Base-by-base conservation (phyloP, 2,329 filamentous ascomycete species). In the Coniochaeta ligniaria region DNA sequence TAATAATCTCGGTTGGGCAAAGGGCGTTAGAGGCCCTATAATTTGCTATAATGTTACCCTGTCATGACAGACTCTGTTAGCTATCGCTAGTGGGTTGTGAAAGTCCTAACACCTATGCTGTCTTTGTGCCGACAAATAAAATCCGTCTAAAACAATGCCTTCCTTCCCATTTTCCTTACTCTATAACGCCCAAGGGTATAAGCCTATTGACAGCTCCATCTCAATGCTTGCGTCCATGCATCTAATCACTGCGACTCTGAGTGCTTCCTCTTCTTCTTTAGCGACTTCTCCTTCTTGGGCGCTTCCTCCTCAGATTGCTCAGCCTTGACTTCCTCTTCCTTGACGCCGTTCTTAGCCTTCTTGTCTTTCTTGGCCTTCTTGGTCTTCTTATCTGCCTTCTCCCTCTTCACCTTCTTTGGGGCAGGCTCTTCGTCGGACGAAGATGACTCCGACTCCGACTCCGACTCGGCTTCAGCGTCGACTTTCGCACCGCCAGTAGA, bases 401-500 rank as follows among this genome's bases (percentile, higher is more conserved):
- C 20, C 12, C 11, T 22, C 43, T 47, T 47, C 43, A 47, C 43
- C 58, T 67, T 61, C 58, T 65, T 66, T 17, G 60, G 61, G 28
- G 43, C 60, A 28, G 60, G 45, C 50, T 61, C 63, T 2, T 66
- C 61, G 26, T 66, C 65, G 60, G 65, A 66, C 12, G 62, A 62
- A 50, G 33, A 57, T 17, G 41, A 43, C 50, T 62, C 61, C 14
- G 58, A 28, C 16, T 57, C 54, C 59, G 59, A 28, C 52, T 57
- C 60, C 43, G 36, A 31, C 28, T 59, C 61, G 58, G 67, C 66
- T 16, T 61, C 58, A 16, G 67, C 62, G 41, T 63, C 66, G 55
- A 33, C 22, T 56, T 68, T 64, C 7, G 64, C n/a, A 68, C 33
- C 56, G n/a, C 33, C 65, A 54, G 63, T 11, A 73, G 73, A 20